These are phyloP conservation scores for Jatropha curcas DNA, from an alignment of 345 rosid genomes.

Conservation along the genomic window DNA sequence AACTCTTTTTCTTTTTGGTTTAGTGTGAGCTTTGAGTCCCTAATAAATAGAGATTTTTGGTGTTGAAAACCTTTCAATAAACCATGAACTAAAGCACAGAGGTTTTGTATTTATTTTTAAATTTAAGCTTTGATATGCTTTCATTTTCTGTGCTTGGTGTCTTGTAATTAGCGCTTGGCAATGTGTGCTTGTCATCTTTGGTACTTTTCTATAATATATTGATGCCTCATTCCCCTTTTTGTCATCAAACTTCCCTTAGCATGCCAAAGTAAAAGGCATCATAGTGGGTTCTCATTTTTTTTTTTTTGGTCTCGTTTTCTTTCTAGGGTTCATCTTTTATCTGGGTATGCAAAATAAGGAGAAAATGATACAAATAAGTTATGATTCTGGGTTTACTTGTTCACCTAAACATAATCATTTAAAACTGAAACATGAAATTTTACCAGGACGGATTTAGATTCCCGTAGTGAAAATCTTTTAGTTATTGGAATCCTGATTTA, in stretches of 20 bases:
- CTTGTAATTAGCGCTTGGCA: background rate
- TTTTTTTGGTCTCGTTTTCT: no score
- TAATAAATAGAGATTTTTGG: constrained; percentile 16
- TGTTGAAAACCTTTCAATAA: constrained; percentile 16
- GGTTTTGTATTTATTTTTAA: constrained; percentile 11
- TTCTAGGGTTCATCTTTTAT: background rate
- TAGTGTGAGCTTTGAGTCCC: constrained; percentile 20
- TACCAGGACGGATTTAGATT: background rate
- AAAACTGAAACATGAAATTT: background rate
- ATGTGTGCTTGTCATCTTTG: background rate
- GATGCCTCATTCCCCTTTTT: background rate
- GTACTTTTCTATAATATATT: background rate
- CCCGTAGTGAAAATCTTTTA: background rate
- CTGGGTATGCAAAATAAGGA: background rate
- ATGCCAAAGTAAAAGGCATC: background rate
- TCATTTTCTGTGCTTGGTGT: background rate
- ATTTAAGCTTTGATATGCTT: constrained; percentile 23
- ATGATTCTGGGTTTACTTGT: no score
- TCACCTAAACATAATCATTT: background rate
- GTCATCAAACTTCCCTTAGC: background rate
- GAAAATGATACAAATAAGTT: no score
- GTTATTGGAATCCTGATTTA: no score
- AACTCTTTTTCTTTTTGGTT: constrained; percentile 8
- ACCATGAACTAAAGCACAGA: constrained; percentile 15
- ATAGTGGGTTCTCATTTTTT: no score